Evolutionary conservation across 2,329 filamentous ascomycete genomes (phyloP).

Genomic region (Fusarium mundagurra): DNA sequence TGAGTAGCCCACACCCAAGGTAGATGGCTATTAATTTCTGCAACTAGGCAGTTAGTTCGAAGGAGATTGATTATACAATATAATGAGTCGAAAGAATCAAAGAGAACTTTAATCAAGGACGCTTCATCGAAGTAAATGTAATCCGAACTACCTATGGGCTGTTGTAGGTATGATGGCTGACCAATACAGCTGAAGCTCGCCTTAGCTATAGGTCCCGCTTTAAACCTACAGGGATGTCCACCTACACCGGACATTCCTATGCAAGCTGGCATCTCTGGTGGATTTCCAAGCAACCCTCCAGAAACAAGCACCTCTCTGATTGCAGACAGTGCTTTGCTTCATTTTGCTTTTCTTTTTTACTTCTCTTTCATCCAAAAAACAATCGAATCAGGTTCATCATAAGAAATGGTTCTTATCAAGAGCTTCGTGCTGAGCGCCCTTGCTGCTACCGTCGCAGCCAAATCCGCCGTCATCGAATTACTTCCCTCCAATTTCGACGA

Average conservation of each 20-base stretch:
- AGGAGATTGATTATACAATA: not conserved
- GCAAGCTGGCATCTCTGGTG: slow-evolving; percentile 46
- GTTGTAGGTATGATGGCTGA: not conserved
- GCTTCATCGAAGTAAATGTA: not conserved
- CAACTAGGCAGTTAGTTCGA: too few species aligned
- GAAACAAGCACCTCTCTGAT: slow-evolving; percentile 23
- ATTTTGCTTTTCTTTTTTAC: not conserved
- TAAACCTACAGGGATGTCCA: slow-evolving; percentile 25
- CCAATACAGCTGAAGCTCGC: slow-evolving; percentile 25
- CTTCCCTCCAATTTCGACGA: slow-evolving; percentile 91
- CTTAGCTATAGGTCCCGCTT: slow-evolving; percentile 35
- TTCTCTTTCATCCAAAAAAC: not conserved
- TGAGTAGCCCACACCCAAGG: not conserved
- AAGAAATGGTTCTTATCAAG: slow-evolving; percentile 67
- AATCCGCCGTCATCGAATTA: slow-evolving; percentile 89
- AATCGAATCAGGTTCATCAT: slow-evolving; percentile 20
- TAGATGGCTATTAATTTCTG: not conserved
- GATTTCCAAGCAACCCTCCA: slow-evolving; percentile 41
- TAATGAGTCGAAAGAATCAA: not conserved
- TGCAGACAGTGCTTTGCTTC: slow-evolving; percentile 18
- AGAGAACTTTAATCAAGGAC: not conserved
- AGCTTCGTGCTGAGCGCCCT: slow-evolving; percentile 67
- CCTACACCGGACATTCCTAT: slow-evolving; percentile 34
- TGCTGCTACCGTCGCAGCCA: slow-evolving; percentile 67
- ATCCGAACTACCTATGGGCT: not conserved